phyloP scores from a whole-genome alignment of 2,329 filamentous ascomycete genomes.

The Rutstroemia sydowiana region DNA sequence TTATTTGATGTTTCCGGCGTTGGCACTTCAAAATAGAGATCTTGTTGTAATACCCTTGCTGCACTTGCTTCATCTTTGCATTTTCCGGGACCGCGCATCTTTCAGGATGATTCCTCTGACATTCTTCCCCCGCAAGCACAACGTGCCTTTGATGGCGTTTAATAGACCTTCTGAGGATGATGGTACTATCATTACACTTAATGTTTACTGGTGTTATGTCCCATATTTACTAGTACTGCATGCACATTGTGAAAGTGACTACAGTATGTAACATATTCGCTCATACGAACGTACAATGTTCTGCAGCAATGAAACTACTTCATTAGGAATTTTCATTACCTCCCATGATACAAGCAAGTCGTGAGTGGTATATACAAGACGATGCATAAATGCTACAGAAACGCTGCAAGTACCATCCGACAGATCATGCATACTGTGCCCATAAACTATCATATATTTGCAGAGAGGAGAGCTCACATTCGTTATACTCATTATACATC shows the following conservation, averaged over 20 bases:
- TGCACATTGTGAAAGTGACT: neutral
- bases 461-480: conserved; percentile 11
- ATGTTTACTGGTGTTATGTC: too few species aligned
- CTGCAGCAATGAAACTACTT: neutral
- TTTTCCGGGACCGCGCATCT: neutral
- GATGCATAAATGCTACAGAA: neutral
- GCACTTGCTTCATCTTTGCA: neutral
- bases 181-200: too few species aligned
- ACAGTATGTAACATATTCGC: too few species aligned
- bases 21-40: neutral
- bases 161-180: too few species aligned
- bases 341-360: conserved; percentile 1
- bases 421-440: conserved; percentile 1
- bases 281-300: too few species aligned
- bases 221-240: neutral
- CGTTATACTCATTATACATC: conserved; percentile 9
- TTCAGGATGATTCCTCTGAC: neutral
- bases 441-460: conserved; percentile 6
- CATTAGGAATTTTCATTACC: conserved; percentile 6
- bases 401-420: neutral
- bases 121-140: neutral
- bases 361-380: conserved; percentile 8
- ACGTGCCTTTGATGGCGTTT: too few species aligned
- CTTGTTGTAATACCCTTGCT: neutral
- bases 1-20: neutral